phyloP scores from a whole-genome alignment of 2,329 filamentous ascomycete species.

The Aspergillus arachidicola region DNA sequence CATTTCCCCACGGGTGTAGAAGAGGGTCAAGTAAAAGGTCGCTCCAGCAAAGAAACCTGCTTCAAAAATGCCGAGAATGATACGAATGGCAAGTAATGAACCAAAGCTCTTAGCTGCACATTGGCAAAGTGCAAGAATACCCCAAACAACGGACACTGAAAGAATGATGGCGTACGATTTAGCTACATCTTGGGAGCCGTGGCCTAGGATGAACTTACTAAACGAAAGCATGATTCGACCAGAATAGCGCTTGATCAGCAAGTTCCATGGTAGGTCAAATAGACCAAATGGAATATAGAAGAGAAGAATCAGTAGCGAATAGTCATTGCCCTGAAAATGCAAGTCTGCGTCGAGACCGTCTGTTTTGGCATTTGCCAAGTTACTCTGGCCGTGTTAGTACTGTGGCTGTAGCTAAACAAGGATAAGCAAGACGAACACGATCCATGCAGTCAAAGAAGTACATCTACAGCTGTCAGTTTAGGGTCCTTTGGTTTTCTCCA shows the following conservation, averaged over 20 bases:
- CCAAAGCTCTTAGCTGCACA: conserved; percentile 53
- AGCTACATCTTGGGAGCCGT: not conserved
- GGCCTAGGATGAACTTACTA: conserved; percentile 14
- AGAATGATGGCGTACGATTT: not conserved
- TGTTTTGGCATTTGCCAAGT: conserved; percentile 51
- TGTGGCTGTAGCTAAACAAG: conserved; percentile 4
- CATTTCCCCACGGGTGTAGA: conserved; percentile 46
- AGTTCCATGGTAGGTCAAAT: conserved; percentile 52
- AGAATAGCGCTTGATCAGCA: conserved; percentile 43
- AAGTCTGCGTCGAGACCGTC: conserved; percentile 50
- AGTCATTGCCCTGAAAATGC: conserved; percentile 38
- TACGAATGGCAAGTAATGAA: conserved; percentile 52
- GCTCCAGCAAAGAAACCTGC: conserved; percentile 59
- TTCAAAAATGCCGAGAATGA: conserved; percentile 48
- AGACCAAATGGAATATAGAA: conserved; percentile 57
- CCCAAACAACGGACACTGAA: conserved; percentile 33
- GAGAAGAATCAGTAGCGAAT: conserved; percentile 43
- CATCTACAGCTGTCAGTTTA: conserved; percentile 31
- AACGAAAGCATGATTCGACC: conserved; percentile 45
- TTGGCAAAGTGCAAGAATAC: conserved; percentile 46
- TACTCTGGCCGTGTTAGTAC: conserved; percentile 38
- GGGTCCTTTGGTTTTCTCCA: not conserved
- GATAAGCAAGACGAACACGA: conserved; percentile 18
- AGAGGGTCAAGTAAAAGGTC: conserved; percentile 58
- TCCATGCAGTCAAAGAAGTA: conserved; percentile 43